phyloP scores from a whole-genome alignment of 805 yeast genomes.

The Wickerhamomyces chambardii region DNA sequence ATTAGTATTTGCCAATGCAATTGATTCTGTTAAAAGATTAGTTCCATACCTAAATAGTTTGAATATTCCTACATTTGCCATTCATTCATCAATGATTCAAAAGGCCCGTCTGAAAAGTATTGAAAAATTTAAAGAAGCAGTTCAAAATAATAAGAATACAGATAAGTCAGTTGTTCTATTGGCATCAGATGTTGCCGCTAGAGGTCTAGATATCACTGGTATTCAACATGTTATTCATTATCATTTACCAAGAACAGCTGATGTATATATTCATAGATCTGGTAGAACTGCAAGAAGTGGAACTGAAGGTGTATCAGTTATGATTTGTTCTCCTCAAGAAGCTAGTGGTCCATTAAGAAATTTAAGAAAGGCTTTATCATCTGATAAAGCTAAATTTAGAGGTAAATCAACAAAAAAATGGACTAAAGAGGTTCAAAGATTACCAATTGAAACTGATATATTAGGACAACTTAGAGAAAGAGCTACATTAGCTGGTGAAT shows the following conservation, averaged over 20 bases:
- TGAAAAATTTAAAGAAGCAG: constrained; percentile 64
- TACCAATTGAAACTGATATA: constrained; percentile 73
- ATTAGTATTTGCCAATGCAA: constrained; percentile 88
- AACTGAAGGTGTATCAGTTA: constrained; percentile 85
- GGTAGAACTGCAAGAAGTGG: constrained; percentile 99
- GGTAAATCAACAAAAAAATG: constrained; percentile 30
- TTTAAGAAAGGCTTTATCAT: constrained; percentile 49
- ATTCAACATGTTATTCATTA: constrained; percentile 95
- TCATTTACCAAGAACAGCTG: constrained; percentile 91
- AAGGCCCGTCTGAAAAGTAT: constrained; percentile 82
- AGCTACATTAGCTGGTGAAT: constrained; percentile 54
- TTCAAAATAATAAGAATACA: constrained; percentile 25
- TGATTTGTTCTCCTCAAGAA: constrained; percentile 91
- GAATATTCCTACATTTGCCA: constrained; percentile 58
- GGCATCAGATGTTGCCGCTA: constrained; percentile 97
- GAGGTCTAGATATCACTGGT: constrained; percentile 89
- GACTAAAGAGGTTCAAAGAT: constrained; percentile 50
- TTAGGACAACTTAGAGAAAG: constrained; percentile 65
- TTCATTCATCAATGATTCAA: constrained; percentile 93
- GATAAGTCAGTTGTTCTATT: constrained; percentile 59
- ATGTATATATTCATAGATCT: constrained; percentile 88
- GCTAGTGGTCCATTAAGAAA: constrained; percentile 81
- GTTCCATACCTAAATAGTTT: constrained; percentile 68
- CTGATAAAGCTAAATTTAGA: constrained; percentile 17
- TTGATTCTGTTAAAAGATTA: constrained; percentile 85